These are phyloP conservation scores for Quercus alba DNA, from an alignment of 306 rosid genomes.

Conservation along the genomic window DNA sequence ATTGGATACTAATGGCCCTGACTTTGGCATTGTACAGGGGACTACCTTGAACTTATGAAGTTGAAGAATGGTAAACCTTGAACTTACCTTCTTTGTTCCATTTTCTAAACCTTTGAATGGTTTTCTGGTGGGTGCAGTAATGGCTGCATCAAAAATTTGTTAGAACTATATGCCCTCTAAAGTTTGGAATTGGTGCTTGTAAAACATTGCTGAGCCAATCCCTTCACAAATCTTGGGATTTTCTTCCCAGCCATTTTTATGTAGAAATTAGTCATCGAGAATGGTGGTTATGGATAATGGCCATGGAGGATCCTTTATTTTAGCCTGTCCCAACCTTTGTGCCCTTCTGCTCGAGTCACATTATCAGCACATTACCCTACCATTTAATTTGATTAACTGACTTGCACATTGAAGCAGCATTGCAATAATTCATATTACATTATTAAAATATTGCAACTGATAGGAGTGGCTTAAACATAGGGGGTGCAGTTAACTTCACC, in stretches of 20 bases:
- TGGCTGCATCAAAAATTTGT: neutral
- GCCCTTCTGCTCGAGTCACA: neutral
- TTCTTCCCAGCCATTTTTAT: neutral
- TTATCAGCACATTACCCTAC: neutral
- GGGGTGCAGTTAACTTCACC: neutral
- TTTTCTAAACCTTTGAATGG: neutral
- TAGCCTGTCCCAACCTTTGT: neutral
- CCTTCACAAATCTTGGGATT: neutral
- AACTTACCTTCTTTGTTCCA: neutral
- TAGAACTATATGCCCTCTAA: neutral
- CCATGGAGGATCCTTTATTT: neutral
- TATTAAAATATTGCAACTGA: neutral
- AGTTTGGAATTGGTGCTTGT: neutral
- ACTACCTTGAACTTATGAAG: neutral
- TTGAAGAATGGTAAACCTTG: neutral
- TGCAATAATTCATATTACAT: neutral
- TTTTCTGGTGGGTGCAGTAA: neutral
- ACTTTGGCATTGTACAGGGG: neutral
- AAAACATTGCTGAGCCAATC: neutral
- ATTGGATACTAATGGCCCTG: neutral
- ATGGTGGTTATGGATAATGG: neutral
- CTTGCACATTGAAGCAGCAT: neutral
- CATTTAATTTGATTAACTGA: neutral
- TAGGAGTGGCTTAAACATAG: neutral
- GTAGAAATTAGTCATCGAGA: neutral